phyloP scores from a whole-genome alignment of 83 land plant species.

The Larix sibirica region DNA sequence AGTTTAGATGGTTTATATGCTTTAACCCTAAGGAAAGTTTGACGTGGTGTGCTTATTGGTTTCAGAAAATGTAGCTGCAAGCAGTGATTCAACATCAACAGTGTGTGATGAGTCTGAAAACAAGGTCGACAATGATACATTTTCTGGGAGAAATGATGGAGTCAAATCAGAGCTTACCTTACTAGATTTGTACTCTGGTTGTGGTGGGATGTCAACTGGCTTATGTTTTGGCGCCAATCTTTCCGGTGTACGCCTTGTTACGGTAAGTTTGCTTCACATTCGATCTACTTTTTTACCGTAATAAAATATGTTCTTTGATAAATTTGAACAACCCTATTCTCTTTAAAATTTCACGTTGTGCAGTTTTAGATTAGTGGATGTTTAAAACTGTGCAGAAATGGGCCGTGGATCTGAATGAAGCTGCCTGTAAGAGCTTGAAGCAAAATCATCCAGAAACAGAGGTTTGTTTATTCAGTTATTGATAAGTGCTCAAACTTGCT shows the following conservation, averaged over 20 bases:
- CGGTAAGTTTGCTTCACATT: slow-evolving; percentile 36
- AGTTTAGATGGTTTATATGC: no score
- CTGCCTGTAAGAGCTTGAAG: slow-evolving; percentile 78
- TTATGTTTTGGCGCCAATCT: slow-evolving; percentile 68
- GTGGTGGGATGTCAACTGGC: slow-evolving; percentile 99
- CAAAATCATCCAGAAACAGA: slow-evolving; percentile 94
- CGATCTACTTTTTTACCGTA: not conserved
- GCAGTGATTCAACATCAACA: slow-evolving; percentile 32
- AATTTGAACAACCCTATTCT: not conserved
- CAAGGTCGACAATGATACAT: slow-evolving; percentile 15
- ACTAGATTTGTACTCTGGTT: slow-evolving; percentile 87
- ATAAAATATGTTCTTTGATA: not conserved
- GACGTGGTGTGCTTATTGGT: not conserved
- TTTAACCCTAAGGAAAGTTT: not conserved
- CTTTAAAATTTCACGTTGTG: not conserved
- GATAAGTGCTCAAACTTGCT: no score
- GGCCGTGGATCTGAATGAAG: slow-evolving; percentile 82
- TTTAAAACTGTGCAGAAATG: slow-evolving; percentile 57
- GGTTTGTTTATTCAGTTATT: slow-evolving; percentile 25
- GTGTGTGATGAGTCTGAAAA: slow-evolving; percentile 26
- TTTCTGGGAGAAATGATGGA: not conserved
- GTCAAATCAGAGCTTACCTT: slow-evolving; percentile 32
- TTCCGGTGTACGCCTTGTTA: slow-evolving; percentile 64
- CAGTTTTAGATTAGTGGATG: not conserved
- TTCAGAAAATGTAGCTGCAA: slow-evolving; percentile 27